phyloP scores from a whole-genome alignment of 1,139 yeast genomes.

The Candida labiduridarum region DNA sequence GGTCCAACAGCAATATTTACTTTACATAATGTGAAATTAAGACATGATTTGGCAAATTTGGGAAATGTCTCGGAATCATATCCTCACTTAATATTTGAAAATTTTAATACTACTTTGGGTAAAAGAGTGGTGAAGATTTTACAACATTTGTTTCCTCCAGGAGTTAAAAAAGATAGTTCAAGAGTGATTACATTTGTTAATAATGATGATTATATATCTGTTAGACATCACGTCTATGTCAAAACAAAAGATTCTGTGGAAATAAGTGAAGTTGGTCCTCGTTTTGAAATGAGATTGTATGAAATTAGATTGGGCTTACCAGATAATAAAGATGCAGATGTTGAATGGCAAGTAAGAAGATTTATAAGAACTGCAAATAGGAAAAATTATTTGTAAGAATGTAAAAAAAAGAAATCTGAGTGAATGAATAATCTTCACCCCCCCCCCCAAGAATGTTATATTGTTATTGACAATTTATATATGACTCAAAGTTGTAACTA shows the following conservation, averaged over 20 bases:
- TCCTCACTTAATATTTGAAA: slow-evolving; percentile 93
- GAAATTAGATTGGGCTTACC: slow-evolving; percentile 88
- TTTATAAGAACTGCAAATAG: slow-evolving; percentile 94
- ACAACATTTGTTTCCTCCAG: slow-evolving; percentile 94
- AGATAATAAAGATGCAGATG: slow-evolving; percentile 96
- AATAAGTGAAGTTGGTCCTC: slow-evolving; percentile 95
- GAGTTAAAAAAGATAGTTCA: slow-evolving; percentile 81
- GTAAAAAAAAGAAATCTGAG: background rate
- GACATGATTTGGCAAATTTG: slow-evolving; percentile 86
- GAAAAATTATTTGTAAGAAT: slow-evolving; percentile 68
- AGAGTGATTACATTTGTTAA: slow-evolving; percentile 91
- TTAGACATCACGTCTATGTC: slow-evolving; percentile 93
- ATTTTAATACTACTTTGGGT: slow-evolving; percentile 84
- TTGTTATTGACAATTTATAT: slow-evolving; percentile 5
- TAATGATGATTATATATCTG: slow-evolving; percentile 87
- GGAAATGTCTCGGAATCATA: slow-evolving; percentile 91
- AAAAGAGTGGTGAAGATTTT: slow-evolving; percentile 77
- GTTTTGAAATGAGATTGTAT: slow-evolving; percentile 93
- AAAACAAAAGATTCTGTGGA: slow-evolving; percentile 88
- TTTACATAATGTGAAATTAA: slow-evolving; percentile 87
- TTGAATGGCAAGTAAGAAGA: slow-evolving; percentile 93
- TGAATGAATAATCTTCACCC: background rate
- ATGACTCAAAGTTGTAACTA: slow-evolving; percentile 14
- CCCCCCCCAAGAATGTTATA: no score
- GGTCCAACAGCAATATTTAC: slow-evolving; percentile 97